Conservation (phyloP, 352 stramenopile species). For the Phytophthora sp. region DNA sequence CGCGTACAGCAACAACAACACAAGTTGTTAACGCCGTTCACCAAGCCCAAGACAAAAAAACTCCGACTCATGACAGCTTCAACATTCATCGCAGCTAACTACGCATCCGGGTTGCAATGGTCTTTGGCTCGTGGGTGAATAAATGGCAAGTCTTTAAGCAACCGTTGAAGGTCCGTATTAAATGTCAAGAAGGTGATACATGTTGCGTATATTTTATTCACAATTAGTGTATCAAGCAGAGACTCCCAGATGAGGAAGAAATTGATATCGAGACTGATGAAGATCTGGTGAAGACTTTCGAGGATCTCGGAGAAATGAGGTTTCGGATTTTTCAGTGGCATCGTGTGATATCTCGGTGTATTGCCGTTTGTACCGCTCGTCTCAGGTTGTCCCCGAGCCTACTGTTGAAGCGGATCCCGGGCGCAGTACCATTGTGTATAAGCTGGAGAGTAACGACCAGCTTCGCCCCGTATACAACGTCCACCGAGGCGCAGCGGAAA, state of each 20-base stretch:
- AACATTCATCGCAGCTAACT: constrained; percentile 8
- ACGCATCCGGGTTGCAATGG: constrained; percentile 11
- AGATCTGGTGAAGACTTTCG: neutral
- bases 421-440: neutral
- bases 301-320: neutral
- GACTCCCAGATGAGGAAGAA: too few relatives aligned
- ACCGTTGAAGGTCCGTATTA: neutral
- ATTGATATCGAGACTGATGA: too few relatives aligned
- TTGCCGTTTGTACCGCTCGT: constrained; percentile 6
- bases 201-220: constrained; percentile 13
- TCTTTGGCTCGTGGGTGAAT: constrained; percentile 5
- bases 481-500: neutral
- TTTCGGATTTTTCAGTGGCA: neutral
- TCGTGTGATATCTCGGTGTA: neutral
- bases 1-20: constrained; percentile 2
- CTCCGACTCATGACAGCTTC: neutral
- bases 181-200: constrained; percentile 2
- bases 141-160: constrained; percentile 22
- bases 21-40: constrained; percentile 11
- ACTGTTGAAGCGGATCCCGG: neutral
- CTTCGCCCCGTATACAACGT: neutral
- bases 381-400: neutral
- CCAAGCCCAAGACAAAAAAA: neutral
- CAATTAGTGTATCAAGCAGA: constrained; percentile 13
- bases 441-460: neutral